Evolutionary conservation across 495 filamentous ascomycete genomes (phyloP), one percentile per base, ranked within the genome.

Genomic region (Neurospora sp.): DNA sequence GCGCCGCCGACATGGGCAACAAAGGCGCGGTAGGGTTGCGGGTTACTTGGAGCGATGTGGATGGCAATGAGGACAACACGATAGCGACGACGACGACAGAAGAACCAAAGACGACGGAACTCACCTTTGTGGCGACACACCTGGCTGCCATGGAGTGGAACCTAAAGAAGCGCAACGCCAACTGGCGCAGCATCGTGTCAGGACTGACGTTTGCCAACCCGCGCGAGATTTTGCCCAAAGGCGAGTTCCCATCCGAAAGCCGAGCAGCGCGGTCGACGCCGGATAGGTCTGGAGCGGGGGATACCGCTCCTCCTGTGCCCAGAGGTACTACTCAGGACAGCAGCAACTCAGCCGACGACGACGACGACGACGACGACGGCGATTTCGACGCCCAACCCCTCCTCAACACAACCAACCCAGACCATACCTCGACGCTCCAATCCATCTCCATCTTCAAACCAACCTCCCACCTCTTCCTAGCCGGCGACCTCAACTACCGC

Each of bases 401-500:
- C 1, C 35, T 40, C 41, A 48, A 69, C 72, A 53, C 27, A 3
- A 31, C 27, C 37, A 27, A 69, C 68, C 53, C 48, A 37, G 35
- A 70, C 17, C 65, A 79, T 41, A 68, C 44, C 38, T 70, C 71
- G 59, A 70, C 75, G 16, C 75, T 85, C 20, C 84, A 82, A 17
- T 70, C 82, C 44, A 75, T 82, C 38, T 83, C 82, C 69, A 87
- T 98, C 73, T 98, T 93, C 82, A 86, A 87, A 39, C 89, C 92
- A 2, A 86, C 86, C 8, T 87, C 89, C n/a, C 89, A 95, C 77
- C 82, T 97, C 35, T 96, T 98, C 80, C 77, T 99, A 40, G 89
- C 91, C 1, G 96, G 96, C 68, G 96, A 99, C 81, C 86, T 99
- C 70, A 99, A 99, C 83, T 99, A 99, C 82, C 92, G 96, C 75